Percentiles rank a stretch among this genome's conserved stretches.
phyloP scores from a whole-genome alignment of 345 rosid genomes.

The Populus davidiana region DNA sequence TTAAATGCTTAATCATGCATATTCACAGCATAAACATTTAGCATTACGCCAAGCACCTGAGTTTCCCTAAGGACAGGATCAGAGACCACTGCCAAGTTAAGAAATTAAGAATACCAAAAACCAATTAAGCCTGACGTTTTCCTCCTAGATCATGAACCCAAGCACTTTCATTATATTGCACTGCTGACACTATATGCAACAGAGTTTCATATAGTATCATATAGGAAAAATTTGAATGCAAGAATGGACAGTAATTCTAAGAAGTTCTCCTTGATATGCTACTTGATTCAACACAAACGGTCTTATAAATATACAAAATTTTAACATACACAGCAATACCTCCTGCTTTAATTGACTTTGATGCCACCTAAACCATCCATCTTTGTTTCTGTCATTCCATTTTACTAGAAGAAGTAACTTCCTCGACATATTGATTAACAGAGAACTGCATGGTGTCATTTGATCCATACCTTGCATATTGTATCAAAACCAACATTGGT shows the following conservation, averaged over 20 bases:
- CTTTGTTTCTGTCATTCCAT: background rate
- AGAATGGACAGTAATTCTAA: background rate
- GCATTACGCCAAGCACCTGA: background rate
- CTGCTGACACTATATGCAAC: background rate
- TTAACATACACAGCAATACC: background rate
- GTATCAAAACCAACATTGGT: slow-evolving; percentile 97
- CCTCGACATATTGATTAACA: background rate
- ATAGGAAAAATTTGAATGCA: background rate
- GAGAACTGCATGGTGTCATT: background rate
- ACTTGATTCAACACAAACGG: background rate
- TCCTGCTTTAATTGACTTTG: background rate
- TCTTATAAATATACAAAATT: background rate
- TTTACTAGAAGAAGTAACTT: background rate
- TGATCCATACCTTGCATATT: slow-evolving; percentile 68
- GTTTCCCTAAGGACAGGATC: background rate
- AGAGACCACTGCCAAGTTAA: background rate
- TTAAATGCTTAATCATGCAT: background rate
- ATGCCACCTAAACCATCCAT: background rate
- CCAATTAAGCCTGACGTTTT: background rate
- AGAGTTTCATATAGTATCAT: background rate
- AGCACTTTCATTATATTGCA: background rate
- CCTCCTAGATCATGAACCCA: background rate
- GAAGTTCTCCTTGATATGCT: background rate
- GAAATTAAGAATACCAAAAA: background rate
- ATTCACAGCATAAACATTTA: background rate